Evolutionary conservation across 768 basidiomycete genomes (phyloP).

Genomic region (Panus rudis): DNA sequence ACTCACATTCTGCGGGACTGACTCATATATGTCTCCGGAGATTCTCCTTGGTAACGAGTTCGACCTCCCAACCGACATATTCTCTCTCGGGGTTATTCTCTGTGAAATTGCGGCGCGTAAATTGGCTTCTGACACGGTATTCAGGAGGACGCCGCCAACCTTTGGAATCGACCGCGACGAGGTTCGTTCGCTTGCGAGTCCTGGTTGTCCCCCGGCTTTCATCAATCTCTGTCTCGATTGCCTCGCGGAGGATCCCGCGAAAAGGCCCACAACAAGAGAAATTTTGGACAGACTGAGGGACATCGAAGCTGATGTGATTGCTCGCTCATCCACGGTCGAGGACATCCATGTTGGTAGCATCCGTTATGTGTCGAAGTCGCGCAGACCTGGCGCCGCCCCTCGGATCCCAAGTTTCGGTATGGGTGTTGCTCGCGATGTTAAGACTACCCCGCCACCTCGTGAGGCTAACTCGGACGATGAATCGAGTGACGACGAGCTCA

Average conservation of each 20-base stretch:
- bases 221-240: conserved; percentile 76
- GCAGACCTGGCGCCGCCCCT: conserved; percentile 46
- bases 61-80: conserved; percentile 90
- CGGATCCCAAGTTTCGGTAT: conserved; percentile 84
- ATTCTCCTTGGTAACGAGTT: conserved; percentile 90
- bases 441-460: conserved; percentile 24
- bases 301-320: conserved; percentile 81
- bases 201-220: conserved; percentile 75
- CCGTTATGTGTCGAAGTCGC: conserved; percentile 70
- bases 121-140: conserved; percentile 77
- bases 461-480: conserved; percentile 40
- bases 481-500: conserved; percentile 57
- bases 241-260: conserved; percentile 51
- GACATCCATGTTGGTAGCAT: conserved; percentile 81
- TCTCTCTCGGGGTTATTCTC: conserved; percentile 88
- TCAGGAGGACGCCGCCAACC: conserved; percentile 70
- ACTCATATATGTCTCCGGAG: conserved; percentile 96
- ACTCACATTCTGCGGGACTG: conserved; percentile 83
- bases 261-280: conserved; percentile 67
- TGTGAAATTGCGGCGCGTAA: conserved; percentile 83
- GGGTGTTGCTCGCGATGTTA: conserved; percentile 58
- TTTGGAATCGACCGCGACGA: conserved; percentile 78
- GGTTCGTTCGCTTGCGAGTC: conserved; percentile 55
- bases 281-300: conserved; percentile 73
- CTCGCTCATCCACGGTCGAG: conserved; percentile 53